These are phyloP conservation scores for Massarina eburnea DNA, from an alignment of 2,329 filamentous ascomycete species.

Conservation along the genomic window DNA sequence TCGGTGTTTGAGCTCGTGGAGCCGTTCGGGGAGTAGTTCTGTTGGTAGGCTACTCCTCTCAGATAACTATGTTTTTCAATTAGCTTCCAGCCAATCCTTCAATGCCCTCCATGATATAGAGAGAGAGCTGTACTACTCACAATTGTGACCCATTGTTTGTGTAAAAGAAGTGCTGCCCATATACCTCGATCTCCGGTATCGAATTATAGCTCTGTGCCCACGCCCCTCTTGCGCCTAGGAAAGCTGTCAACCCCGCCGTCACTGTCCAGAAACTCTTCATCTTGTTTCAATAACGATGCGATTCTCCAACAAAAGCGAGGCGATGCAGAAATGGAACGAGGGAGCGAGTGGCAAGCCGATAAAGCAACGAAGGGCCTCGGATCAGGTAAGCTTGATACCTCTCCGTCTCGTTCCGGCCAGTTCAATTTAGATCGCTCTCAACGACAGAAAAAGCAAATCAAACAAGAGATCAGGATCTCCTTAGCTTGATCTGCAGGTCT, in stretches of 20 bases:
- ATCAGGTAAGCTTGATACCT: too few species aligned
- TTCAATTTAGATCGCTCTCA: too few species aligned
- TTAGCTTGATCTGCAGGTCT: too few species aligned
- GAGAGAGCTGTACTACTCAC: constrained; percentile 13
- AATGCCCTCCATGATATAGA: too few species aligned
- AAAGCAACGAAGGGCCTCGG: too few species aligned
- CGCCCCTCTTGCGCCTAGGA: constrained; percentile 11
- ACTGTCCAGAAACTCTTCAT: constrained; percentile 8
- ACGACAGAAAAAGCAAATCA: too few species aligned
- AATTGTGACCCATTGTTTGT: constrained; percentile 77
- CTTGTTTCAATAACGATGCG: constrained; percentile 1
- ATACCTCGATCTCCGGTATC: constrained; percentile 35
- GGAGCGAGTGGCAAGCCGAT: too few species aligned
- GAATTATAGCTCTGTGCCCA: constrained; percentile 32
- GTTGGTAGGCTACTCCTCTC: constrained; percentile 92
- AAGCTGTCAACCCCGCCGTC: constrained; percentile 16
- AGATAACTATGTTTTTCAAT: constrained; percentile 77
- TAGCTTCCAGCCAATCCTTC: constrained; percentile 10
- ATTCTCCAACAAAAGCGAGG: not conserved
- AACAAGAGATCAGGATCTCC: too few species aligned
- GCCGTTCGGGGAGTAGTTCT: constrained; percentile 40
- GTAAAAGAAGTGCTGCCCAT: constrained; percentile 89
- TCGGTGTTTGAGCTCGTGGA: constrained; percentile 41
- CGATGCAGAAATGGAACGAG: too few species aligned
- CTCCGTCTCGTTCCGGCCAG: too few species aligned